Conservation (phyloP, 306 rosid species). For the Prunus campanulata region DNA sequence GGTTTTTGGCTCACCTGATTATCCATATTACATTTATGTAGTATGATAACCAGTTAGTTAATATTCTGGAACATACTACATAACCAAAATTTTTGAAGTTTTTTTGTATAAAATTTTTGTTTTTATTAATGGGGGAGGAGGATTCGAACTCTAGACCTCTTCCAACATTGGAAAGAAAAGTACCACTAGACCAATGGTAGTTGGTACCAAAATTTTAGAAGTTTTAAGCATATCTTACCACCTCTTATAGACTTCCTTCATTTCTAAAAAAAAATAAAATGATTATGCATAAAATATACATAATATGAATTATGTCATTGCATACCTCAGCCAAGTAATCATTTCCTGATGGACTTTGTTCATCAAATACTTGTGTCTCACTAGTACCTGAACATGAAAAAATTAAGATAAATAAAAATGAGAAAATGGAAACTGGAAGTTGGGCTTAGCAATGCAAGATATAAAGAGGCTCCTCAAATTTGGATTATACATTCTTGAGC, state of each 20-base stretch:
- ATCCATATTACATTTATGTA: background rate
- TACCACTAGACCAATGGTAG: too few relatives aligned
- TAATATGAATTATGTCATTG: background rate
- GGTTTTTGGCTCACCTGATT: too few relatives aligned
- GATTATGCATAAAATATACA: background rate
- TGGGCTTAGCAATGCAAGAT: background rate
- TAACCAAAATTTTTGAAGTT: background rate
- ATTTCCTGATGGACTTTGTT: conserved; percentile 82
- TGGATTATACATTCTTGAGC: background rate
- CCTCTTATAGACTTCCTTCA: background rate
- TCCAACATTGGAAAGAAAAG: too few relatives aligned
- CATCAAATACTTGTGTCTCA: conserved; percentile 75
- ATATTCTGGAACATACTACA: background rate
- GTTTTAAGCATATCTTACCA: background rate
- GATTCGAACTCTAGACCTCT: too few relatives aligned
- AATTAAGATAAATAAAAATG: conserved; percentile 9
- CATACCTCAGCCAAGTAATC: conserved; percentile 94
- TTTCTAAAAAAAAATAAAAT: background rate
- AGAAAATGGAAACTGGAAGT: background rate
- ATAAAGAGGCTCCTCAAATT: background rate
- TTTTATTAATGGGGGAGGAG: too few relatives aligned
- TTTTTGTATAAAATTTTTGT: too few relatives aligned
- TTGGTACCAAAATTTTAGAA: background rate
- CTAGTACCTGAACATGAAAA: conserved; percentile 56
- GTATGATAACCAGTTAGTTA: background rate